Evolutionary conservation across 1,284 basidiomycete species (phyloP).

Genomic region (Bondarzewia mesenterica): DNA sequence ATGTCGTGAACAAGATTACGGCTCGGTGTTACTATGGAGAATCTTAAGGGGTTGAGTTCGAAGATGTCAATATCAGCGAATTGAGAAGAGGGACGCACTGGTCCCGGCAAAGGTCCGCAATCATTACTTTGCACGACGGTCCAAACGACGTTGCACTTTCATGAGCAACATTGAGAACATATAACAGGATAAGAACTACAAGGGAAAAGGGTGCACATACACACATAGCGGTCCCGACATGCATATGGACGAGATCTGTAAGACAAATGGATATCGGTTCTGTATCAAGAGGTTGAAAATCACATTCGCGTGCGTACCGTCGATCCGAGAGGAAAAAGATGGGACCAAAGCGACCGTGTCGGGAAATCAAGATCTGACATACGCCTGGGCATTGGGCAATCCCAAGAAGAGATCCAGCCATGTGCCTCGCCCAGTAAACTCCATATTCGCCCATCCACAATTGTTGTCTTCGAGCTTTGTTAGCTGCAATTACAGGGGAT

Average conservation of each 20-base stretch:
- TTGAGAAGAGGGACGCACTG: constrained; percentile 24
- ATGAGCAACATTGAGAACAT: not conserved
- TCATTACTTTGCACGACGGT: constrained; percentile 35
- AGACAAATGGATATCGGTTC: not conserved
- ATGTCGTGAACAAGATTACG: no score
- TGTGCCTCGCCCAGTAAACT: not conserved
- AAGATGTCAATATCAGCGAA: not conserved
- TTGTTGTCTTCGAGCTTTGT: not conserved
- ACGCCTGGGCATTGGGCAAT: not conserved
- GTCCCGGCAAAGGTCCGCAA: constrained; percentile 19
- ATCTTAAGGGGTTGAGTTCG: no score
- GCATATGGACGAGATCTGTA: constrained; percentile 35
- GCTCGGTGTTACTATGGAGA: no score
- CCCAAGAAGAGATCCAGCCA: not conserved
- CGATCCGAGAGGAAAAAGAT: not conserved
- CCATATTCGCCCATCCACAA: not conserved
- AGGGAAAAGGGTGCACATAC: constrained; percentile 24
- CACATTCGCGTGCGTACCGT: not conserved
- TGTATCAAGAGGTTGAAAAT: not conserved
- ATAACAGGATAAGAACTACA: not conserved
- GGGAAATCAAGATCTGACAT: not conserved
- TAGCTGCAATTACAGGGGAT: not conserved
- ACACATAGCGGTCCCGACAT: constrained; percentile 38
- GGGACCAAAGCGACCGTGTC: not conserved
- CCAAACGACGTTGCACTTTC: constrained; percentile 47